Base-by-base conservation (phyloP, 2,329 filamentous ascomycete genomes). In the Pyrenochaeta sp. region DNA sequence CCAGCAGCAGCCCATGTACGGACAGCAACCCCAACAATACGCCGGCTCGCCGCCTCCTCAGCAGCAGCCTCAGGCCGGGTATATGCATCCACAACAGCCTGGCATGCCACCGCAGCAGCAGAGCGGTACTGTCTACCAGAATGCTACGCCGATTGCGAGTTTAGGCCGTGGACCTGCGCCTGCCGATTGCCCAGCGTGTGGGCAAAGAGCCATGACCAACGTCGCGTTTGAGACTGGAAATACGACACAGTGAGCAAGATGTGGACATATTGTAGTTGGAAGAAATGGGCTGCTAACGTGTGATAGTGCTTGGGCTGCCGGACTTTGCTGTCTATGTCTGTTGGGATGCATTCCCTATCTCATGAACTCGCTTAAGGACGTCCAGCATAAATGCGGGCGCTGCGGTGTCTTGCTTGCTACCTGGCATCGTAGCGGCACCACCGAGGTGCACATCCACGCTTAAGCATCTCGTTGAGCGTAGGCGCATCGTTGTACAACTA, bases 271-370 rank as follows among this genome's bases (percentile, higher is more conserved):
- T 12, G 25, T 13, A 27, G 2, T 4, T 34, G 28, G 15, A 22
- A 34, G 25, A 34, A 52, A 36, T 10, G 30, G 24, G 25, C 48
- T 30, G 54, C 65, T 66, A 56, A 68, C 44, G n/a, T 5, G 15
- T 5, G 15, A 49, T 50, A 83, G 82, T 72, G 78, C 73, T 0
- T 84, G 81, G 82, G 82, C 79, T 9, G 69, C 76, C 4, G 64
- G 78, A 25, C 65, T 82, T 47, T 84, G 82, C 72, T 76, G 72
- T 55, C 70, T 77, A 52, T 67, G 68, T 58, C 81, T 79, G 59
- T 64, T 83, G 4, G 80, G 82, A 12, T 84, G 81, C 62, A 78
- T 84, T 45, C 82, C 82, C 0, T 84, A 84, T 60, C 39, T 83
- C 30, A 77, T 83, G 67, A 77, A 76, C 27, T 77, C 75, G 43